phyloP scores from a whole-genome alignment of 371 early-diverging fungal species.

The Syncephalastrum sp. region DNA sequence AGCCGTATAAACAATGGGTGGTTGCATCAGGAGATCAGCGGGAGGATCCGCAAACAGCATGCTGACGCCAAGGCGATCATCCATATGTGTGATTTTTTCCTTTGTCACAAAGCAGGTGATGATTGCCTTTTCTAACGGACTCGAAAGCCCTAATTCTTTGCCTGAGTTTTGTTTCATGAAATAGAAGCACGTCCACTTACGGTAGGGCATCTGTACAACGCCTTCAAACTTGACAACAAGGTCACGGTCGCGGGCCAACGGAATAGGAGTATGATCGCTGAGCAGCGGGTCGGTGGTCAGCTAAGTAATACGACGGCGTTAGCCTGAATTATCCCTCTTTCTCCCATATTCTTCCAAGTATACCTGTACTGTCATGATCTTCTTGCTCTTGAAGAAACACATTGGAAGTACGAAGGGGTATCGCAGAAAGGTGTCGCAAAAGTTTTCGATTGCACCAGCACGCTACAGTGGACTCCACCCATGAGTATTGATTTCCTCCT shows the following conservation, averaged over 20 bases:
- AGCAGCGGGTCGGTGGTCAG: conserved; percentile 29
- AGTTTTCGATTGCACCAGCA: conserved; percentile 14
- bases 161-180: neutral
- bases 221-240: conserved; percentile 40
- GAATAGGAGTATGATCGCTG: conserved; percentile 26
- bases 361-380: conserved; percentile 25
- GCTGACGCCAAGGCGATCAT: conserved; percentile 26
- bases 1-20: conserved; percentile 29
- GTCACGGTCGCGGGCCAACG: conserved; percentile 23
- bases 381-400: conserved; percentile 29
- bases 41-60: conserved; percentile 37
- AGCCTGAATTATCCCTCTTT: neutral
- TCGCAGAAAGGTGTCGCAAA: conserved; percentile 19
- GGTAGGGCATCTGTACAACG: conserved; percentile 22
- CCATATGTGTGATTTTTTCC: conserved; percentile 25
- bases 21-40: conserved; percentile 20
- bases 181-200: neutral
- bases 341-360: no score
- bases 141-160: conserved; percentile 11
- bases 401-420: conserved; percentile 28
- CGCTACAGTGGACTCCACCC: conserved; percentile 7
- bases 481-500: neutral
- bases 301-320: conserved; percentile 1
- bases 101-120: conserved; percentile 35
- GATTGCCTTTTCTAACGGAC: conserved; percentile 19